Percentiles rank a stretch among this genome's conserved stretches.
phyloP scores from a whole-genome alignment of 2,329 filamentous ascomycete species.

The Cercospora sp. region DNA sequence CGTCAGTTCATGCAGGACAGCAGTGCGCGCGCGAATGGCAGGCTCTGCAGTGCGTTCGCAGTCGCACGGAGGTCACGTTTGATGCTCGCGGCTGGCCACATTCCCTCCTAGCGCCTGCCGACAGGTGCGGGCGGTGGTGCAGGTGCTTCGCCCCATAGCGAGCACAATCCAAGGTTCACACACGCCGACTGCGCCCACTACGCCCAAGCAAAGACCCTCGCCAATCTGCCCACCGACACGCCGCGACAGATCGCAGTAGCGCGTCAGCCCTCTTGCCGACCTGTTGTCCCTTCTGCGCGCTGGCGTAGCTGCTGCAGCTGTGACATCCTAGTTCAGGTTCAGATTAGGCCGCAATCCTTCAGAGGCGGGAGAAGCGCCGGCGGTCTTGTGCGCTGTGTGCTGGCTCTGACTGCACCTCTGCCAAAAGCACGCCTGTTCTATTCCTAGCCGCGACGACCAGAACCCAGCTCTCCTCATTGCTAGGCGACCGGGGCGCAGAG shows the following conservation, averaged over 20 bases:
- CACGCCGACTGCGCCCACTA: constrained; percentile 12
- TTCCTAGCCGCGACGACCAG: constrained; percentile 16
- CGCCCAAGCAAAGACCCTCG: neutral
- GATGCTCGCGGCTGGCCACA: neutral
- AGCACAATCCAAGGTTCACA: constrained; percentile 1
- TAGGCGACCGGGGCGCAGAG: constrained; percentile 13
- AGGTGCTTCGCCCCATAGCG: constrained; percentile 2
- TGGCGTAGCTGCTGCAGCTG: neutral
- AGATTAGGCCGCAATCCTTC: constrained; percentile 15
- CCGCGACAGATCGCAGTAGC: neutral
- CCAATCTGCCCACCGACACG: neutral
- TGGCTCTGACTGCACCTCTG: constrained; percentile 6
- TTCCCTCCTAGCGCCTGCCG: neutral
- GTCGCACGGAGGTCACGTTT: neutral
- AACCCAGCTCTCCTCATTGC: constrained; percentile 3
- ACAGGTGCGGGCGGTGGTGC: neutral
- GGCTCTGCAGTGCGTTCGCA: neutral
- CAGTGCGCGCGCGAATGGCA: neutral
- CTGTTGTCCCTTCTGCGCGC: neutral
- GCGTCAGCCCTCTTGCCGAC: neutral
- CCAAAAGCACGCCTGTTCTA: constrained; percentile 18
- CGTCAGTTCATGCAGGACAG: neutral
- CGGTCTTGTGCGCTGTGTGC: neutral
- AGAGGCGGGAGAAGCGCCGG: constrained; percentile 12
- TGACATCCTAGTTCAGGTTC: constrained; percentile 7